Evolutionary conservation across 2,329 filamentous ascomycete genomes (phyloP), one percentile per base, ranked within the genome.

Genomic region (Neofusicoccum ribis): DNA sequence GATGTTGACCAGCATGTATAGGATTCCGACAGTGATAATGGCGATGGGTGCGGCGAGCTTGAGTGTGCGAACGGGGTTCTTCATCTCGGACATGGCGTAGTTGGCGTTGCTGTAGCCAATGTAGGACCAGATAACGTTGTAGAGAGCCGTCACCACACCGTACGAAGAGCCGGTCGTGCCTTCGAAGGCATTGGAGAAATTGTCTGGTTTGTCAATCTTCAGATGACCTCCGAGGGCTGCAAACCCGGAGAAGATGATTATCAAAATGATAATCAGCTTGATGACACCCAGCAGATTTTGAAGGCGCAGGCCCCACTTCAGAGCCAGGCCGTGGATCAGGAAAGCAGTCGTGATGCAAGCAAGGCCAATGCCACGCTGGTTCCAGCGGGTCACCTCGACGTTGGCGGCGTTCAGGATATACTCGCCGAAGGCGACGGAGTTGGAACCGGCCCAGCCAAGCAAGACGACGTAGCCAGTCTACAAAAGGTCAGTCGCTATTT

Each of bases 91-190:
- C 37, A 88, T 75, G 14, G 85, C 86, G 71, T 90, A 89, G 77
- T 89, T 89, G 73, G 87, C 88, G 73, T 89, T 90, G 78, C 82
- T 85, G 80, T 88, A 89, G 27, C 88, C 88, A 68, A 89, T 84
- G 70, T 87, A 91, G 67, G 84, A 87, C 84, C 88, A 91, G 70
- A 91, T 88, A 67, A 91, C 88, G 69, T 90, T 91, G 80, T 89
- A 90, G 0, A 91, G 78, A 0, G 89, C 88, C 1, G 86, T 90
- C n/a, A 89, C 87, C 39, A 89, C 82, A 54, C 86, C 87, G 68
- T 91, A 91, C 1, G 86, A 84, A 69, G 84, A 88, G 7, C 86
- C 85, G 0, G 86, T 89, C 5, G 88, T 90, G 8, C 88, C 88
- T 52, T 84, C 82, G 68, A 91, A 91, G 9, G 87, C 84, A 66